Evolutionary conservation across 2,329 filamentous ascomycete genomes (phyloP).

Genomic region (Colletotrichum ledebouriae): DNA sequence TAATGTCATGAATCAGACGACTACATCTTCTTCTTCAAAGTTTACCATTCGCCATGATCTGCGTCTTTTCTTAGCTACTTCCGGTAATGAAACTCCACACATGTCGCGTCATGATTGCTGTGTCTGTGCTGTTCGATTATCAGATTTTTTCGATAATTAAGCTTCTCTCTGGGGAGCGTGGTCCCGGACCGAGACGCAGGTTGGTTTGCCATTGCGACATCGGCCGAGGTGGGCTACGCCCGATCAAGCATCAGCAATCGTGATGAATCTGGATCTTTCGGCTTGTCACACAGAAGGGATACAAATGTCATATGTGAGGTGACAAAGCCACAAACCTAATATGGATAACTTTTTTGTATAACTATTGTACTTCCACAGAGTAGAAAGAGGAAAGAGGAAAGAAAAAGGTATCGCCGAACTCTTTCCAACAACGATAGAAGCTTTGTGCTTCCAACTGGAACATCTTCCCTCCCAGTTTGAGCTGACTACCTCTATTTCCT

Average conservation of each 20-base stretch:
- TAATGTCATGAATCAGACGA: constrained; percentile 40
- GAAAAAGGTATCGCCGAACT: neutral
- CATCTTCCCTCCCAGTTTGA: constrained; percentile 8
- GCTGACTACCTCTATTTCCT: neutral
- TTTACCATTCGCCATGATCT: constrained; percentile 28
- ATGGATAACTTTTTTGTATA: constrained; percentile 21
- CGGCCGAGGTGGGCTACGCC: constrained; percentile 15
- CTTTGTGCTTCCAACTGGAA: neutral
- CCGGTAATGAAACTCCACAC: constrained; percentile 14
- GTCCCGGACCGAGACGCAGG: neutral
- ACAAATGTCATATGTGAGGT: too few species aligned
- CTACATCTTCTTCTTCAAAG: constrained; percentile 1
- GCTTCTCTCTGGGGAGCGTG: neutral
- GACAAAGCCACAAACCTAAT: neutral
- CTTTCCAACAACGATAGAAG: neutral
- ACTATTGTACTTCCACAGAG: constrained; percentile 24
- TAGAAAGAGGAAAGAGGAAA: neutral
- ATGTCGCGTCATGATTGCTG: constrained; percentile 3
- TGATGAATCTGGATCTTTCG: too few species aligned
- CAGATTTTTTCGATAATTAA: constrained; percentile 26
- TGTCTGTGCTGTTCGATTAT: constrained; percentile 20
- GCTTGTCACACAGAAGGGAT: too few species aligned
- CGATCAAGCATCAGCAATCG: constrained; percentile 1
- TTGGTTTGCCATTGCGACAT: constrained; percentile 15
- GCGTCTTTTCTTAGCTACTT: constrained; percentile 21